phyloP scores from a whole-genome alignment of 495 filamentous ascomycete species.

The Penicillium psychrofluorescens region DNA sequence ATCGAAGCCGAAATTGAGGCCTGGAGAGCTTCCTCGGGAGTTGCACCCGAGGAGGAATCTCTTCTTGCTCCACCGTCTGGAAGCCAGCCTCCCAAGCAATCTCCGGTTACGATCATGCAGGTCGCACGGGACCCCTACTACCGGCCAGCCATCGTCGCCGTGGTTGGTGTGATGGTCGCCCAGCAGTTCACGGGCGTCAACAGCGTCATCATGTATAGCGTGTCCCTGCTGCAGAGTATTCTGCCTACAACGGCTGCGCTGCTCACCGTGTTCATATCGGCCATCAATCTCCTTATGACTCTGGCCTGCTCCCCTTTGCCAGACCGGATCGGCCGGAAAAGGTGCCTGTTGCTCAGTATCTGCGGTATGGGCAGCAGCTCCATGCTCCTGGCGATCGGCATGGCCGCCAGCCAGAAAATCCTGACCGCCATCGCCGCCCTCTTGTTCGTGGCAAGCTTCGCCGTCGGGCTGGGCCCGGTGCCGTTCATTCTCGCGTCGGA shows the following conservation, averaged over 20 bases:
- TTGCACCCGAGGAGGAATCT: constrained; percentile 40
- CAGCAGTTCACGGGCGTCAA: constrained; percentile 94
- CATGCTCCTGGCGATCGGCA: constrained; percentile 66
- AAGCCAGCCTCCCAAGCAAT: constrained; percentile 16
- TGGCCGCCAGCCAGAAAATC: constrained; percentile 57
- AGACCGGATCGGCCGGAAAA: constrained; percentile 79
- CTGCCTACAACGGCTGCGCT: constrained; percentile 69
- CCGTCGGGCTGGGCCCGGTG: constrained; percentile 84
- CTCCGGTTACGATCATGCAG: constrained; percentile 57
- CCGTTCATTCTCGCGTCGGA: constrained; percentile 91
- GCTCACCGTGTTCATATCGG: constrained; percentile 77
- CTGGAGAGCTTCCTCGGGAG: constrained; percentile 49
- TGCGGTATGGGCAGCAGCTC: constrained; percentile 74
- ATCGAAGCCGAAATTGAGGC: constrained; percentile 65
- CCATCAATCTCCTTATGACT: constrained; percentile 79
- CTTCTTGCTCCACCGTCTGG: constrained; percentile 33
- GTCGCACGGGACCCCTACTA: constrained; percentile 58
- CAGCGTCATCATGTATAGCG: constrained; percentile 96
- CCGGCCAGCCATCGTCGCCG: constrained; percentile 73
- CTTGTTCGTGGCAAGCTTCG: constrained; percentile 82
- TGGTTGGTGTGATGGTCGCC: constrained; percentile 83
- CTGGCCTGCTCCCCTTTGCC: constrained; percentile 72
- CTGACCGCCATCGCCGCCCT: constrained; percentile 75
- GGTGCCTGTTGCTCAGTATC: constrained; percentile 73
- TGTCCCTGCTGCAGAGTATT: constrained; percentile 71